Evolutionary conservation across 2,329 filamentous ascomycete species (phyloP).

Genomic region (Colletotrichum neosansevieriae): DNA sequence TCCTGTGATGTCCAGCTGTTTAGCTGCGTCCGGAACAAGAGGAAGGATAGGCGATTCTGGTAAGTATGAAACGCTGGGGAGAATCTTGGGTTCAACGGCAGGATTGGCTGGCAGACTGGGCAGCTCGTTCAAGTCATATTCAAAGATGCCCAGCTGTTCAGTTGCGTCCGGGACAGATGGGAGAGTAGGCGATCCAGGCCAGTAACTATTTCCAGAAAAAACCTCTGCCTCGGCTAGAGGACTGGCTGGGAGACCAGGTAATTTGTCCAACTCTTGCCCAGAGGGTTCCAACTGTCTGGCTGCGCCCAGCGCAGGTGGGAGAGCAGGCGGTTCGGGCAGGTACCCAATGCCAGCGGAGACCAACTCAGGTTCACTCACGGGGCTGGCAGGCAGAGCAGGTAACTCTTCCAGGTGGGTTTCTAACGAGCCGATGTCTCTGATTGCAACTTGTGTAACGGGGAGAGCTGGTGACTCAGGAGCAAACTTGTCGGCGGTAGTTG

Average conservation of each 20-base stretch:
- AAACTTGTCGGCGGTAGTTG: not conserved
- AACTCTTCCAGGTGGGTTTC: slow-evolving; percentile 23
- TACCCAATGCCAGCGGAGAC: not conserved
- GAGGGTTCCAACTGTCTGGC: not conserved
- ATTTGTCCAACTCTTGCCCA: not conserved
- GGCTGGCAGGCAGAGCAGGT: slow-evolving; percentile 39
- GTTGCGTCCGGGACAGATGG: not conserved
- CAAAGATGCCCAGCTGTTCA: not conserved
- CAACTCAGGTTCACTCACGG: slow-evolving; percentile 18
- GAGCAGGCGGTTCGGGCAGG: slow-evolving; percentile 3
- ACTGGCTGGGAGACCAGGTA: slow-evolving; percentile 4
- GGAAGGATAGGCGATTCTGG: slow-evolving; percentile 19
- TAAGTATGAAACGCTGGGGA: not conserved
- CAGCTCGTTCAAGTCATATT: slow-evolving; percentile 24
- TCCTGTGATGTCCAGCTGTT: not conserved
- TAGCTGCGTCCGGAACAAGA: not conserved
- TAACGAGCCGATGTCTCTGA: not conserved
- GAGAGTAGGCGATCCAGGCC: slow-evolving; percentile 14
- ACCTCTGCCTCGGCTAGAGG: not conserved
- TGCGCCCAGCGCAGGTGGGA: slow-evolving; percentile 1
- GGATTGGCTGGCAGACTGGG: slow-evolving; percentile 34
- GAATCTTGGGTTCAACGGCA: not conserved
- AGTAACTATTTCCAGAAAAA: no score
- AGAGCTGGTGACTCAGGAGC: slow-evolving; percentile 15
- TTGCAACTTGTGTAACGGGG: not conserved